Evolutionary conservation across 805 yeast species (phyloP).

Genomic region (Wickerhamiella dianesei): DNA sequence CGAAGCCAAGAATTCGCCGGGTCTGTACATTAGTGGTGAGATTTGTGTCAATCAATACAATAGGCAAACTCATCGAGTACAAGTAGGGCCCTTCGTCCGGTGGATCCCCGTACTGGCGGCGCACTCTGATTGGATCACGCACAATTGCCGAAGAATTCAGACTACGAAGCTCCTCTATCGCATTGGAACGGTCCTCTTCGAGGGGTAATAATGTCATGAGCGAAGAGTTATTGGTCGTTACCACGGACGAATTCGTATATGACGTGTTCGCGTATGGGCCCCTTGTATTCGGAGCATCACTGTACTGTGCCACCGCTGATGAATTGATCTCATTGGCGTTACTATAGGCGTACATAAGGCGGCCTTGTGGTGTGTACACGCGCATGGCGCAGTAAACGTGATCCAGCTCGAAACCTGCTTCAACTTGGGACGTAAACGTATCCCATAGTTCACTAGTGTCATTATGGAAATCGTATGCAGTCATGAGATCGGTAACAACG

Average conservation of each 20-base stretch:
- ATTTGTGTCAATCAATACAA: background rate
- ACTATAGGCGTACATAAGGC: background rate
- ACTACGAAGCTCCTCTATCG: background rate
- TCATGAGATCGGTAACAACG: constrained; percentile 6
- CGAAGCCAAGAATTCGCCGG: constrained; percentile 12
- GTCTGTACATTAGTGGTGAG: constrained; percentile 5
- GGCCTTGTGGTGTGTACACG: constrained; percentile 8
- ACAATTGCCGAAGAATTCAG: constrained; percentile 2
- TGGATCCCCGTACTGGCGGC: background rate
- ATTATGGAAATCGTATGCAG: constrained; percentile 7
- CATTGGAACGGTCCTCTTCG: background rate
- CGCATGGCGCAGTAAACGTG: constrained; percentile 7
- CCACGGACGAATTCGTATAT: background rate
- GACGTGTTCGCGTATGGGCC: background rate
- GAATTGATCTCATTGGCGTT: background rate
- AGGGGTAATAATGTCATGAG: background rate
- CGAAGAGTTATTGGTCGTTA: background rate
- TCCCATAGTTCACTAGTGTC: constrained; percentile 9
- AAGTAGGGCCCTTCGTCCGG: constrained; percentile 5
- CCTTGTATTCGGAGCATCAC: too few relatives aligned
- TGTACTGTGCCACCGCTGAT: background rate
- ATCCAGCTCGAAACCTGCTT: constrained; percentile 6
- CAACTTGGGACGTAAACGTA: constrained; percentile 2
- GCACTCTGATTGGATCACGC: background rate
- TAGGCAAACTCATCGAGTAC: constrained; percentile 8